Evolutionary conservation across 2,329 filamentous ascomycete genomes (phyloP), one percentile per base, ranked within the genome.

Genomic region (Ophiosphaerella korrae): DNA sequence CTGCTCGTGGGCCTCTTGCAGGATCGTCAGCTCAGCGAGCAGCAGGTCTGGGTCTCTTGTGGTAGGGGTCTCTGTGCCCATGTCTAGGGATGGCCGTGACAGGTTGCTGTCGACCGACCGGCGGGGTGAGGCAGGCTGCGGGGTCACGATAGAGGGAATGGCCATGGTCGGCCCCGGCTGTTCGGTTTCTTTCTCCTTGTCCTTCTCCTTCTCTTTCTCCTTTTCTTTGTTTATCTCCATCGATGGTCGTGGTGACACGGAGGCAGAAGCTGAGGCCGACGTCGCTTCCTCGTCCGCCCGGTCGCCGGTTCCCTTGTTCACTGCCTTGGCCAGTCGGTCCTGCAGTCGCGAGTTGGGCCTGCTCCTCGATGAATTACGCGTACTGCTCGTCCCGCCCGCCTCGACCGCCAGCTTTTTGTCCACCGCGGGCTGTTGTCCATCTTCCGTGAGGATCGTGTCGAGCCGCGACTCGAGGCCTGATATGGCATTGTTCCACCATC

Each of bases 391-490:
- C 35, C 16, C 34, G 52, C 70, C 67, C 65, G 66, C 64, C 36
- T 74, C 71, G 47, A 59, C 57, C 48, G 60, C 50, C 61, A 66
- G 53, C 56, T 65, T 63, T 57, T 66, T 69, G 55, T 72, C 67
- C 29, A 55, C 54, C 2, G 52, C 47, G 18, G 54, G 42, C 50
- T 66, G 65, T 13, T 84, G 83, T 37, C 88, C 85, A 48, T 90
- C 86, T 60, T 97, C 92, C 46, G 91, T 86, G 53, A 99, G 82
- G 51, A 99, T 96, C 42, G 85, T 92, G 73, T 99, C 94, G 52
- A 99, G 83, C 37, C 90, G 87, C 52, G 92, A 95, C 77, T 99
- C 94, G 50, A 99, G 89, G 53, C 92, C 92, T 47, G 92, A 92
- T 53, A 97, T 91, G 57, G 93, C 92, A 74, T 93, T 90, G 59